Conservation (phyloP, 1,139 yeast genomes). For the Candida freyschussii region DNA sequence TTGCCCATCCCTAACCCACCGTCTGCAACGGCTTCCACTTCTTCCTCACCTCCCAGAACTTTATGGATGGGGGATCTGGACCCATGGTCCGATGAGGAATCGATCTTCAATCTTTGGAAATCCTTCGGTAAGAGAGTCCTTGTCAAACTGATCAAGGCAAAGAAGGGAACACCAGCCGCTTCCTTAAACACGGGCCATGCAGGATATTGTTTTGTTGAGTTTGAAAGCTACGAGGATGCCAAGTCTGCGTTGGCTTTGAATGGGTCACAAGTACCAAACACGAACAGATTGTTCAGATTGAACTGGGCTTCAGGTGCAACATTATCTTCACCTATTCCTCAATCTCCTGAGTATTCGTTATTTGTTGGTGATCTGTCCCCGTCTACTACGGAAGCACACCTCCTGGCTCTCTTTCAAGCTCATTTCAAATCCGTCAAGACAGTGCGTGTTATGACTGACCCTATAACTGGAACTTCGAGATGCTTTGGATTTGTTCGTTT, state of each 20-base stretch:
- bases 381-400: conserved; percentile 64
- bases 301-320: conserved; percentile 76
- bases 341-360: conserved; percentile 52
- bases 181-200: conserved; percentile 41
- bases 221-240: conserved; percentile 59
- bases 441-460: conserved; percentile 74
- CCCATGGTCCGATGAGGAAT: conserved; percentile 64
- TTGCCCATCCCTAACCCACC: conserved; percentile 43
- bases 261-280: conserved; percentile 62
- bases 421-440: conserved; percentile 59
- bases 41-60: conserved; percentile 45
- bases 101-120: conserved; percentile 55
- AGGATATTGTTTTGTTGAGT: conserved; percentile 73
- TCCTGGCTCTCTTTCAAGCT: conserved; percentile 61
- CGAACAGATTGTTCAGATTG: conserved; percentile 56
- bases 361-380: conserved; percentile 81
- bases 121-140: conserved; percentile 34
- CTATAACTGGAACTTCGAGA: conserved; percentile 62
- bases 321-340: conserved; percentile 45
- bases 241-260: conserved; percentile 58
- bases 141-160: conserved; percentile 53
- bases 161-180: conserved; percentile 31
- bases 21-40: conserved; percentile 35
- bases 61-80: conserved; percentile 81
- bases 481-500: conserved; percentile 78